A percentile compares a stretch with the other conserved stretches of the same genome.
These are phyloP conservation scores for Triticum aestivum DNA, from an alignment of 176 grass and related monocot species.

Conservation along the genomic window IWGSC_CS_RefSeq_v2.1 NC_057813.1:31237069-31237568, in stretches of 20 bases:
- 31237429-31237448: conserved; percentile 35
- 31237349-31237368: conserved; percentile 56
- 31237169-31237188: not conserved
- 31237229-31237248: not conserved
- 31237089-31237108: no score
- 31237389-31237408: conserved; percentile 10
- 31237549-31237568: conserved; percentile 57
- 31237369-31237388: conserved; percentile 44
- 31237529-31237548: conserved; percentile 71
- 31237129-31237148: no score
- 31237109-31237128: no score
- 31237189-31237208: not conserved
- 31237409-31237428: conserved; percentile 7
- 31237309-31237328: conserved; percentile 53
- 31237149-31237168: no score
- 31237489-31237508: conserved; percentile 51
- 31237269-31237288: conserved; percentile 9
- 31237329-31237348: conserved; percentile 58
- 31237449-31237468: conserved; percentile 72
- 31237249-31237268: conserved; percentile 18
- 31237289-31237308: conserved; percentile 39
- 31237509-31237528: conserved; percentile 55
- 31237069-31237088: no score
- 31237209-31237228: not conserved
- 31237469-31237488: conserved; percentile 73